Base-by-base conservation (phyloP, 164 flowering plant genomes). In the Saururus chinensis region DNA sequence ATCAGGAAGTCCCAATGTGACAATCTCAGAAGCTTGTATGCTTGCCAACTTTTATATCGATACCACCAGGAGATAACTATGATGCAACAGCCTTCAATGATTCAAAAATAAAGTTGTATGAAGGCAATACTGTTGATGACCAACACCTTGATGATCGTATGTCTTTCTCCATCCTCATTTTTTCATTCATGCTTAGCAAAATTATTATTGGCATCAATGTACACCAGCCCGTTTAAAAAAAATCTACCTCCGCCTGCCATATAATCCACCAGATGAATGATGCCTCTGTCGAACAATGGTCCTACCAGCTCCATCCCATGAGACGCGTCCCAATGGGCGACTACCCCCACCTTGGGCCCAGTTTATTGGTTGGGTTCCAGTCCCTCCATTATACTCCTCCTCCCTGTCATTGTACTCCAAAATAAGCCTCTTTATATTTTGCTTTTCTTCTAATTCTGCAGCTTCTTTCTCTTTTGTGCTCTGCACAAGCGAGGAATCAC, bases 401-500 rank as follows among this genome's bases (percentile, higher is more conserved):
- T 86, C 99, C 69, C 97, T 79, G 57, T 93, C 97, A 70, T 90
- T 93, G 61, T 93, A 93, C 68, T 93, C 99, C 77, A 90, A 72
- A 1, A 93, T 84, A 66, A 86, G 79, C 74, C 95, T 78, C 72
- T 93, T 93, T 60, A 93, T 88, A 71, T 85, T 90, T 75, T 88
- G 95, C 60, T 90, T 93, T 84, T 93, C 97, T 70, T 93, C 97
- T 24, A 89, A 77, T 75, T 93, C 97, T 17, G 96, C 98, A 56
- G 96, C 96, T 80, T 90, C 99, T 68, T 86, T 85, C 85, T 89
- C 86, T 63, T 87, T 93, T 24, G 99, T 80, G 77, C 92, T 85
- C 78, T 85, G 95, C 52, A 93, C 83, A 10, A 93, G 88, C 11
- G 88, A 71, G 76, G 88, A 82, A 74, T 85, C 97, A 16, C 79